These are phyloP conservation scores for Paraphoma sp. DNA, from an alignment of 2,329 filamentous ascomycete species.

Conservation along the genomic window DNA sequence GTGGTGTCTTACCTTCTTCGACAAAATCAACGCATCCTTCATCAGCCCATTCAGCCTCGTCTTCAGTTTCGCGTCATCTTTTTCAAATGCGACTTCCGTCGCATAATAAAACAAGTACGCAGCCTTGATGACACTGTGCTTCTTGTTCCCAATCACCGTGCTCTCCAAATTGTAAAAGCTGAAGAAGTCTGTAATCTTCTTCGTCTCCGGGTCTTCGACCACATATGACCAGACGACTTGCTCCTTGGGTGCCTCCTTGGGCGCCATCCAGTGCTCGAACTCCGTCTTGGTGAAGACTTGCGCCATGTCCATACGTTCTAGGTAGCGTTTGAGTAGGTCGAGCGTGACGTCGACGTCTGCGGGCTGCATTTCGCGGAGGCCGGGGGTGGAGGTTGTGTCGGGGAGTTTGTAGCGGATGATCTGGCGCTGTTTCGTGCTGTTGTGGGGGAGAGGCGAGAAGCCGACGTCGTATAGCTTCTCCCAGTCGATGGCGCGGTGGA, in stretches of 20 bases:
- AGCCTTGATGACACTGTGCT: slow-evolving; percentile 80
- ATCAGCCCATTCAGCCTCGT: slow-evolving; percentile 80
- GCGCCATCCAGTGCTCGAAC: slow-evolving; percentile 84
- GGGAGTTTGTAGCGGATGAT: slow-evolving; percentile 86
- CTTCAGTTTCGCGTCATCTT: slow-evolving; percentile 69
- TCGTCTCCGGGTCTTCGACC: slow-evolving; percentile 71
- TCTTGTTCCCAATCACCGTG: slow-evolving; percentile 82
- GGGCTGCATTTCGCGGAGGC: slow-evolving; percentile 79
- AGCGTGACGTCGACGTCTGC: slow-evolving; percentile 80
- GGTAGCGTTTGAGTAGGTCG: slow-evolving; percentile 76
- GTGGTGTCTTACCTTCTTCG: slow-evolving; percentile 75
- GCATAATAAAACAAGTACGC: slow-evolving; percentile 99
- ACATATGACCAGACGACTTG: slow-evolving; percentile 95
- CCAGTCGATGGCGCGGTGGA: slow-evolving; percentile 93
- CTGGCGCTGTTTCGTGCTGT: slow-evolving; percentile 85
- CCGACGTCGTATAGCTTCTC: slow-evolving; percentile 93
- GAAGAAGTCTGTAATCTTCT: slow-evolving; percentile 94
- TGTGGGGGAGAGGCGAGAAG: slow-evolving; percentile 85
- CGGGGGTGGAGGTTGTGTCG: slow-evolving; percentile 72
- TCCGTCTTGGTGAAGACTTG: slow-evolving; percentile 83
- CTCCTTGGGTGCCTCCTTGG: slow-evolving; percentile 63
- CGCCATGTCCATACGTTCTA: slow-evolving; percentile 80
- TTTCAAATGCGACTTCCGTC: slow-evolving; percentile 74
- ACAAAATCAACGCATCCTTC: slow-evolving; percentile 84
- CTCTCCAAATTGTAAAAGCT: slow-evolving; percentile 97